Conservation (phyloP, 371 early-diverging fungal species). For the Rhizopus arrhizus region DNA sequence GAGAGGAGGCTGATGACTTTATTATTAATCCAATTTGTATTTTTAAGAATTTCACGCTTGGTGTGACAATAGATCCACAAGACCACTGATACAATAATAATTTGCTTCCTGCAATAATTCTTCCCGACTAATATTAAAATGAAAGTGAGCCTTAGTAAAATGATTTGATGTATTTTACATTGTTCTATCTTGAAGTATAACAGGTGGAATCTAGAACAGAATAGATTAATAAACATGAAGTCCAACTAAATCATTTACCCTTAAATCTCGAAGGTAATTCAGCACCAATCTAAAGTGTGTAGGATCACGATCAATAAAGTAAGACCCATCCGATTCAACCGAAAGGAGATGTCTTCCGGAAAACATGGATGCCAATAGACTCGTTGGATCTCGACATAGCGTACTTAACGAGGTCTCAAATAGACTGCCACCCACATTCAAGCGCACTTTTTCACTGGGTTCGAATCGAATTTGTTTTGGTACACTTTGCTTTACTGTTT, state of each 20-base stretch:
- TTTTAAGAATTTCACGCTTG: neutral
- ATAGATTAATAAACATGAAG: neutral
- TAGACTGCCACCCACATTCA: constrained; percentile 45
- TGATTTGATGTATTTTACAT: constrained; percentile 26
- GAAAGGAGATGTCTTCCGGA: constrained; percentile 40
- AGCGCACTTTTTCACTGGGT: constrained; percentile 23
- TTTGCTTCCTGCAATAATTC: constrained; percentile 50
- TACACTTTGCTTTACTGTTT: constrained; percentile 10
- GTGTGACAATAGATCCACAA: constrained; percentile 23
- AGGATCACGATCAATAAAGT: constrained; percentile 48
- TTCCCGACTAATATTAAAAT: constrained; percentile 25
- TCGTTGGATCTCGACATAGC: constrained; percentile 34
- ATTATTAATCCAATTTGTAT: too few relatives aligned
- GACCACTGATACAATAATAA: constrained; percentile 44
- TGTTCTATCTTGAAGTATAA: constrained; percentile 32
- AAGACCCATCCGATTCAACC: constrained; percentile 43
- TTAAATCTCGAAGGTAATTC: constrained; percentile 39
- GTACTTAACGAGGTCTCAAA: constrained; percentile 47
- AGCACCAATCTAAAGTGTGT: constrained; percentile 38
- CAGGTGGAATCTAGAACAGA: constrained; percentile 31
- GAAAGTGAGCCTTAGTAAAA: neutral
- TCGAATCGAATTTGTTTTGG: constrained; percentile 1
- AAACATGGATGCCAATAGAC: constrained; percentile 49
- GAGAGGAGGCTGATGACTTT: too few relatives aligned
- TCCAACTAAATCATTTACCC: constrained; percentile 19